phyloP scores from a whole-genome alignment of 2,329 filamentous ascomycete genomes.

The Monosporascus sp. region DNA sequence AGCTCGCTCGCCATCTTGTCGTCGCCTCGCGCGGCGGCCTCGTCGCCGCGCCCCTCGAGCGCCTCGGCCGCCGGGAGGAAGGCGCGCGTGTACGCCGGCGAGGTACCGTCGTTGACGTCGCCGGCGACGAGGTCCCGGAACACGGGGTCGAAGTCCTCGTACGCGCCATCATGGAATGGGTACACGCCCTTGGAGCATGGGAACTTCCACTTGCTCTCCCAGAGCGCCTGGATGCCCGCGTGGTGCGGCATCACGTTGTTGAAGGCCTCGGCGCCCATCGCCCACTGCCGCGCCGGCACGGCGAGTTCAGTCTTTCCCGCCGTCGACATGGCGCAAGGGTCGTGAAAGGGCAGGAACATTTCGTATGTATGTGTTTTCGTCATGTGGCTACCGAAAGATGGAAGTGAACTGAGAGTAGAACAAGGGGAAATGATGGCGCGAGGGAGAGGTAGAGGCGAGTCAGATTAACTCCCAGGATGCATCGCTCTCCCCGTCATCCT shows the following conservation, averaged over 20 bases:
- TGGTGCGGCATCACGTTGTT: constrained; percentile 50
- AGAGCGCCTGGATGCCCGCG: constrained; percentile 55
- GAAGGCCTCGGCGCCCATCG: constrained; percentile 39
- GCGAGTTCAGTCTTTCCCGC: constrained; percentile 13
- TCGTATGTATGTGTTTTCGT: too few relatives aligned
- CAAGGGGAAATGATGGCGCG: not conserved
- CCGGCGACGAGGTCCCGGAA: constrained; percentile 57
- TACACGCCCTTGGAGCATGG: constrained; percentile 61
- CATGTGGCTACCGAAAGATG: too few relatives aligned
- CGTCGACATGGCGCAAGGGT: constrained; percentile 20
- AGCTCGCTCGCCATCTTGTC: constrained; percentile 51
- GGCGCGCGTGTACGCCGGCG: constrained; percentile 57
- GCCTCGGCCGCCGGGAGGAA: constrained; percentile 58
- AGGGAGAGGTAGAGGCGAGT: not conserved
- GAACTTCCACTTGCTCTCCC: constrained; percentile 73
- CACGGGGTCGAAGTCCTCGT: constrained; percentile 65
- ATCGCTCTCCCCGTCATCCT: not conserved
- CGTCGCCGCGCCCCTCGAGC: constrained; percentile 48
- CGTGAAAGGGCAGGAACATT: too few relatives aligned
- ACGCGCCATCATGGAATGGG: constrained; percentile 67
- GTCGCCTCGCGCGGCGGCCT: constrained; percentile 43
- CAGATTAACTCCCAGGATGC: not conserved
- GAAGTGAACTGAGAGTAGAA: too few relatives aligned
- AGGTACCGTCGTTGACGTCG: constrained; percentile 60
- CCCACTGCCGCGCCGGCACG: constrained; percentile 28